Base-by-base conservation (phyloP, 768 basidiomycete species). In the Hysterangium stoloniferum region DNA sequence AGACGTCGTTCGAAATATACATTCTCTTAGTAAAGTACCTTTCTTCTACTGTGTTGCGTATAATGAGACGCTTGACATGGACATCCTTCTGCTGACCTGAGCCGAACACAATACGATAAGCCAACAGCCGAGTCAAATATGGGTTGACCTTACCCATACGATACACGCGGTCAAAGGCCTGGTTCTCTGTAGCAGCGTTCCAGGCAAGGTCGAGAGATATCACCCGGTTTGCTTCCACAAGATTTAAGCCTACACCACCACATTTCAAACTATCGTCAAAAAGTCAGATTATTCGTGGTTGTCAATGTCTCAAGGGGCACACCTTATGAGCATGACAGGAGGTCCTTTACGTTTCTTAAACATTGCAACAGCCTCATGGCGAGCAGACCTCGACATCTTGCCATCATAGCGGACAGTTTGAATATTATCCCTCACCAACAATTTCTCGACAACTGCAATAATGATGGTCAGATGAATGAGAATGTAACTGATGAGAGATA, bases 191-290 rank as follows among this genome's bases (percentile, higher is more conserved):
- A 0, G 84, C 84, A 56, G 76, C 82, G 58, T 83, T 84, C 84
- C 84, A 86, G 24, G 80, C 80, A 15, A 85, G 66, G 60, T 85
- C 84, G 71, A 86, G 73, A 61, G 81, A 84, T 36, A 86, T 70
- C 27, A 85, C 77, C 4, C 83, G 78, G 58, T 84, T 85, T 0
- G 84, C 84, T 11, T 73, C 64, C 2, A 80, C 78, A 6, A 86
- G 66, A 60, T 86, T 86, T 49, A 79, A 51, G 62, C 83, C 84
- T 20, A 85, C 84, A 49, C 83, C 82, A 27, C 84, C 84, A 54
- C 78, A 80, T 56, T 76, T 82, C 15, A 78, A 80, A 38, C 56
- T 58, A 48, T 54, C 79, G n/a, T n/a, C n/a, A n/a, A n/a, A n/a
- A n/a, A n/a, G 80, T 56, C 13, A 38, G 32, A 32, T 17, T 20